Evolutionary conservation across 2,329 filamentous ascomycete species (phyloP).

Genomic region (Alternaria sp.): DNA sequence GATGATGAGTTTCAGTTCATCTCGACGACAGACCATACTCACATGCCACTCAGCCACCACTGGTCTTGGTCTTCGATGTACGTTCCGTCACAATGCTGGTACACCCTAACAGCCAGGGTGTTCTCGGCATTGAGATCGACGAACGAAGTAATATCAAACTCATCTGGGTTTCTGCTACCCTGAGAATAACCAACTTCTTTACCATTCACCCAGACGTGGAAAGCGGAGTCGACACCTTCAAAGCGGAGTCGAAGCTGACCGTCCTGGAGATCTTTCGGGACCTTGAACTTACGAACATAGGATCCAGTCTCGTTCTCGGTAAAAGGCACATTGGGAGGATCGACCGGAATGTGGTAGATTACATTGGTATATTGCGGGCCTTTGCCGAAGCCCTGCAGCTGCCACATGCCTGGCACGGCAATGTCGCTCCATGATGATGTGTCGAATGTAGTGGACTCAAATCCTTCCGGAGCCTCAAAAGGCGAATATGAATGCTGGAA

Average conservation of each 20-base stretch:
- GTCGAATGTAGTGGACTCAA: conserved; percentile 43
- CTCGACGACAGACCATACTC: conserved; percentile 7
- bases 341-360: conserved; percentile 69
- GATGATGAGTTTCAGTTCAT: conserved; percentile 14
- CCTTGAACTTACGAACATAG: conserved; percentile 63
- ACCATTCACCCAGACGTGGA: conserved; percentile 73
- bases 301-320: conserved; percentile 70
- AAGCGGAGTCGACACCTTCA: conserved; percentile 75
- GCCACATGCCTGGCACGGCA: conserved; percentile 72
- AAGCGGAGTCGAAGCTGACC: conserved; percentile 69
- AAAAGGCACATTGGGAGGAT: conserved; percentile 66
- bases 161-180: conserved; percentile 70
- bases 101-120: conserved; percentile 68
- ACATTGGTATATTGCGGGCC: conserved; percentile 73
- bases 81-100: conserved; percentile 72
- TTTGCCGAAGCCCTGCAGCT: conserved; percentile 70
- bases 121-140: conserved; percentile 60
- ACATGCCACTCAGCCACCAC: conserved; percentile 68
- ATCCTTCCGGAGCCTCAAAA: conserved; percentile 45
- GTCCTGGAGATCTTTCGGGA: conserved; percentile 59
- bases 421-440: conserved; percentile 59
- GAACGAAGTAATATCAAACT: conserved; percentile 69
- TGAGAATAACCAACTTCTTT: conserved; percentile 70
- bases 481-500: conserved; percentile 48
- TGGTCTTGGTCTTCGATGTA: conserved; percentile 75